Conservation (phyloP, 169 alveolate genomes). For the Plasmodium sp. region DNA sequence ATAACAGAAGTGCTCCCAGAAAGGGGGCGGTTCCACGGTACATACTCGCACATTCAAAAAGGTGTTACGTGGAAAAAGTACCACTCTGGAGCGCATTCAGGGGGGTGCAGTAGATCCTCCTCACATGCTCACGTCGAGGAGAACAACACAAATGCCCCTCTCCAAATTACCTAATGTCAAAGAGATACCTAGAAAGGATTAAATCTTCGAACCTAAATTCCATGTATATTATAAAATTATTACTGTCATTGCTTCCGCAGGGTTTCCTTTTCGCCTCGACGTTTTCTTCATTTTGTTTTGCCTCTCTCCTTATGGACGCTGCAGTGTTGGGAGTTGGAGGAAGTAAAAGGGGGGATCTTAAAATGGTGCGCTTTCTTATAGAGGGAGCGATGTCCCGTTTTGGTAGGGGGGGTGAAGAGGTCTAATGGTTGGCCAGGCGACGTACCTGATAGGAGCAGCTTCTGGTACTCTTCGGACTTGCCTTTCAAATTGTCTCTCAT, state of each 20-base stretch:
- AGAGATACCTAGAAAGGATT: conserved; percentile 24
- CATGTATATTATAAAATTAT: conserved; percentile 54
- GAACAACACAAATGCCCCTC: not conserved
- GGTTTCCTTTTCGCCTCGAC: not conserved
- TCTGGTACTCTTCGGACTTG: conserved; percentile 11
- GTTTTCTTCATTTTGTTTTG: conserved; percentile 51
- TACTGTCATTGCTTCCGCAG: not conserved
- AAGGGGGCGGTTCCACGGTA: not conserved
- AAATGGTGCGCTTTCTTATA: not conserved
- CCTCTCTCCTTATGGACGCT: conserved; percentile 56
- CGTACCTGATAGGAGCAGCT: conserved; percentile 44
- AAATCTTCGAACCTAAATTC: conserved; percentile 38
- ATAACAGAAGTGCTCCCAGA: not conserved
- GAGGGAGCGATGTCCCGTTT: too few relatives aligned
- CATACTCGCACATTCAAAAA: not conserved
- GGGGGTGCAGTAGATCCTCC: not conserved
- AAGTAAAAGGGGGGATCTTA: not conserved
- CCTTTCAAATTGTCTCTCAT: conserved; percentile 12
- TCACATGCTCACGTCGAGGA: not conserved
- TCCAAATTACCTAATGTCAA: conserved; percentile 46
- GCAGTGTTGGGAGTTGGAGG: not conserved
- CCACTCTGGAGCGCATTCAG: not conserved
- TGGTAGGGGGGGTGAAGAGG: not conserved
- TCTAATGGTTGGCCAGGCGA: not conserved
- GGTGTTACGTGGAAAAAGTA: not conserved